phyloP scores from a whole-genome alignment of 352 stramenopile species.

The Phytopythium chamaehyphon region DNA sequence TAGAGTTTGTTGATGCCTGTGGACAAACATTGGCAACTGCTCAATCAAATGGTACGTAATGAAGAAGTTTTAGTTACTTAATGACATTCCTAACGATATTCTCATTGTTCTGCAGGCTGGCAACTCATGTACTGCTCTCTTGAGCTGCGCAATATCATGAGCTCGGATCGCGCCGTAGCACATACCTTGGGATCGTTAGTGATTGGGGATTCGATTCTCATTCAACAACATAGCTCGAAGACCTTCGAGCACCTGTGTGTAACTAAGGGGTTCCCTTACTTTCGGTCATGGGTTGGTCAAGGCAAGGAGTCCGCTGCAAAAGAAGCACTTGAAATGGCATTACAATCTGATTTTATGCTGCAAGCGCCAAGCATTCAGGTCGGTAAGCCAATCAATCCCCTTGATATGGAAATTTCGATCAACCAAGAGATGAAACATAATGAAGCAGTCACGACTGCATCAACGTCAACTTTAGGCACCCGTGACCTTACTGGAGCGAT shows the following conservation, averaged over 20 bases:
- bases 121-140: conserved; percentile 52
- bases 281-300: conserved; percentile 56
- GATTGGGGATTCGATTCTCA: conserved; percentile 56
- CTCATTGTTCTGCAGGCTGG: conserved; percentile 47
- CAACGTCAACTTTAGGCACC: not conserved
- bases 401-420: conserved; percentile 21
- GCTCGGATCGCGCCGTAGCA: conserved; percentile 9
- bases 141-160: conserved; percentile 30
- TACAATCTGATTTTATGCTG: conserved; percentile 71
- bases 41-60: too few relatives aligned
- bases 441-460: not conserved
- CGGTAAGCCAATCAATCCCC: conserved; percentile 26
- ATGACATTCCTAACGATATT: too few relatives aligned
- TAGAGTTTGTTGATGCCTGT: too few relatives aligned
- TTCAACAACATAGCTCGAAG: conserved; percentile 13
- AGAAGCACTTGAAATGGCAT: conserved; percentile 24
- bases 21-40: too few relatives aligned
- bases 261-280: conserved; percentile 55
- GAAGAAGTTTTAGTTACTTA: too few relatives aligned
- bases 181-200: conserved; percentile 39
- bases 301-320: conserved; percentile 44
- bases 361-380: conserved; percentile 42
- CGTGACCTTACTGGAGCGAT: conserved; percentile 25
- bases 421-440: conserved; percentile 5
- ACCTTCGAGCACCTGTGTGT: conserved; percentile 39